Conservation (phyloP, 1,284 basidiomycete species). For the Singerocomus inundabilis region DNA sequence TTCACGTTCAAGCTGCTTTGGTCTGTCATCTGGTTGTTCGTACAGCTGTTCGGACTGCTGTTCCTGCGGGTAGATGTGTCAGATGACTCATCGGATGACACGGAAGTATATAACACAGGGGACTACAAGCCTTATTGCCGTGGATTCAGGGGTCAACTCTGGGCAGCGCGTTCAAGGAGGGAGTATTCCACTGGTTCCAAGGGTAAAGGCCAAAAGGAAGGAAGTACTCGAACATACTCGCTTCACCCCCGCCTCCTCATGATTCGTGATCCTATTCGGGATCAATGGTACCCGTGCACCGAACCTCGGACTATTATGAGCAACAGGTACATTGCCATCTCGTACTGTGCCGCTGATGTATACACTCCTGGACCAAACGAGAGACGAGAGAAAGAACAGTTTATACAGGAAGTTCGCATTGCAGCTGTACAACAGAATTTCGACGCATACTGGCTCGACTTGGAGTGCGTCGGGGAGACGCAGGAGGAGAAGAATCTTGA, state of each 20-base stretch:
- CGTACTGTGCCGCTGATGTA: slow-evolving; percentile 13
- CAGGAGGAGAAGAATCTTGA: slow-evolving; percentile 16
- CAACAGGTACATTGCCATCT: slow-evolving; percentile 16
- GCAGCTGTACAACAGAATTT: background rate
- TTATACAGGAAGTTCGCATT: slow-evolving; percentile 9
- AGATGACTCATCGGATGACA: background rate
- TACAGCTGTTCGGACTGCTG: background rate
- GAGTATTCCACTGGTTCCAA: slow-evolving; percentile 12
- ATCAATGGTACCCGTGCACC: slow-evolving; percentile 6
- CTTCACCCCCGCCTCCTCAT: slow-evolving; percentile 15
- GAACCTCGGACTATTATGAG: slow-evolving; percentile 1
- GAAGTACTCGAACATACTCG: slow-evolving; percentile 9
- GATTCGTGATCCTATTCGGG: background rate
- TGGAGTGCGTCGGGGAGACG: slow-evolving; percentile 17
- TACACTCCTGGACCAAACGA: slow-evolving; percentile 6
- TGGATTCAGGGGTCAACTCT: slow-evolving; percentile 14
- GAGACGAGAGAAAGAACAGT: slow-evolving; percentile 3
- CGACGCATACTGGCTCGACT: slow-evolving; percentile 19
- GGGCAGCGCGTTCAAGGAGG: slow-evolving; percentile 18
- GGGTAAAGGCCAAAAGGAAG: background rate
- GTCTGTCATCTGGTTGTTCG: background rate
- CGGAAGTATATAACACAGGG: slow-evolving; percentile 7
- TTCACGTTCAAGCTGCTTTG: slow-evolving; percentile 6
- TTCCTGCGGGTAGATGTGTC: background rate
- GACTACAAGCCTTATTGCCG: slow-evolving; percentile 14